Evolutionary conservation across 345 rosid genomes (phyloP), one percentile per base, ranked within the genome.

Genomic region (Eutrema japonicum): DNA sequence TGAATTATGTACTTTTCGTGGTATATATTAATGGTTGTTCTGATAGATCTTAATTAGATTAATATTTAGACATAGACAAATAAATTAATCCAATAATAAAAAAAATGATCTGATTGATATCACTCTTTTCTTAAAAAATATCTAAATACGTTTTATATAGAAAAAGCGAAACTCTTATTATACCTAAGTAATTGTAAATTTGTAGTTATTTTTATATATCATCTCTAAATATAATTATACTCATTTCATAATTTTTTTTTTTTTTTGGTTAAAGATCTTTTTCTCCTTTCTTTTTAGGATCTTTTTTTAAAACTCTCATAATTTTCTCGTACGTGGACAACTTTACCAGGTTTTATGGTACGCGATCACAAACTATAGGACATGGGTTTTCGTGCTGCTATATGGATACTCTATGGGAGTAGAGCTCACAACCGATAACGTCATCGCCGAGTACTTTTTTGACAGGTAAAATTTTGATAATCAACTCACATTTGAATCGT

Each of bases 341-440:
- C 7, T 37, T 65, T 35, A 46, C 70, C 87, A 92, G 97, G 86
- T 92, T 43, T n/a, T 92, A 4, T 88, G 91, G 96, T 81, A 88
- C 71, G 93, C 96, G 10, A 43, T 90, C 75, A 88, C 90, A 4
- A 93, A 93, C 79, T 93, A 90, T 38, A 83, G 98, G 77, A 92
- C 98, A 7, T 92, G 96, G 96, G 81, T 92, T 73, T 92, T 90
- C 76, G 90, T 82, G 67, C 89, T 93, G 13, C 88, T 93, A 37
- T 90, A 90, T 60, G 98, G 96, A 30, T 90, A 86, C 64, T 88
- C 96, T 26, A 88, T 90, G 96, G 96, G 98, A 9, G 95, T 93
- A 22, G 98, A 93, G 62, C 68, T 93, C 51, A 71, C 96, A 0
- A 90, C 83, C 2, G 98, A 93, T 57, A 90, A 93, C 64, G 95